phyloP scores from a whole-genome alignment of 371 early-diverging fungal genomes.

The Apophysomyces sp. region DNA sequence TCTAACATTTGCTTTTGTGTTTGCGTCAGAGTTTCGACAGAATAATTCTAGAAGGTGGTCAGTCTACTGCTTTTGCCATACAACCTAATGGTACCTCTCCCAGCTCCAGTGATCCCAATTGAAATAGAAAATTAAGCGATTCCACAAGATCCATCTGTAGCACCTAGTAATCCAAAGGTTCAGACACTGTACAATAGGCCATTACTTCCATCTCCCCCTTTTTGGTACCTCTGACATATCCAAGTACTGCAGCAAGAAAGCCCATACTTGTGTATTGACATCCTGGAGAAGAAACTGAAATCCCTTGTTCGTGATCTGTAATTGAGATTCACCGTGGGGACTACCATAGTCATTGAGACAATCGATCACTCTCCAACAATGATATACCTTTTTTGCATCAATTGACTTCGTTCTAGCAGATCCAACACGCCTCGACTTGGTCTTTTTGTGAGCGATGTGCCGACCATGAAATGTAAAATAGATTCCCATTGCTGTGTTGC shows the following conservation, averaged over 20 bases:
- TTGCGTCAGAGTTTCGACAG: constrained; percentile 77
- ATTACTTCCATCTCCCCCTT: neutral
- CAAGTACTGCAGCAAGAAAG: constrained; percentile 90
- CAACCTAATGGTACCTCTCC: constrained; percentile 63
- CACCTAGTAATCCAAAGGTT: constrained; percentile 32
- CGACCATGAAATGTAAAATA: constrained; percentile 94
- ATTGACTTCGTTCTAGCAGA: constrained; percentile 70
- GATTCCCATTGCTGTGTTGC: constrained; percentile 90
- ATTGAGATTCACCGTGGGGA: constrained; percentile 12
- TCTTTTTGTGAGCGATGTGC: constrained; percentile 69
- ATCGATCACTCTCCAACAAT: neutral
- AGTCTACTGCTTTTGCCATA: neutral
- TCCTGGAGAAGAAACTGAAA: constrained; percentile 97
- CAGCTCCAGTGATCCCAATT: constrained; percentile 86
- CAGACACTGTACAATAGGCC: neutral
- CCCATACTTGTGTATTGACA: constrained; percentile 93
- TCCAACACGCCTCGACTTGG: constrained; percentile 78
- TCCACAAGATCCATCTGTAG: constrained; percentile 90
- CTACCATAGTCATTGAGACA: constrained; percentile 4
- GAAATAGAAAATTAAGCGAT: constrained; percentile 89
- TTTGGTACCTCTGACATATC: constrained; percentile 73
- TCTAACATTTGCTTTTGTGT: constrained; percentile 84
- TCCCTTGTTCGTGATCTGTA: constrained; percentile 90
- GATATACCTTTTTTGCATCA: constrained; percentile 69
- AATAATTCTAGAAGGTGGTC: constrained; percentile 64